Evolutionary conservation across 805 yeast species (phyloP).

Genomic region (Nakazawaea wyomingensis): DNA sequence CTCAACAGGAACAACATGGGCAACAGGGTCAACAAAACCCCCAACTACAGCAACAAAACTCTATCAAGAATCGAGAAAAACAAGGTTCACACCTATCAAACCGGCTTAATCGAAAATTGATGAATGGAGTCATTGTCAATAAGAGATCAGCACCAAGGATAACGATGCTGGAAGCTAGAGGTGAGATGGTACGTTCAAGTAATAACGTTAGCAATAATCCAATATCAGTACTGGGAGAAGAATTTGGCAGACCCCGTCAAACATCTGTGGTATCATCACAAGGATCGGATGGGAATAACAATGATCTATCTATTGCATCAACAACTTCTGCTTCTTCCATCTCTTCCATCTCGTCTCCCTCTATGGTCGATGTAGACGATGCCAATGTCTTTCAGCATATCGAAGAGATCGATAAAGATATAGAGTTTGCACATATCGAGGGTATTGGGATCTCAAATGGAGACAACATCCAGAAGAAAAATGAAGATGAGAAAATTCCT

Average conservation of each 20-base stretch:
- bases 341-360: constrained; percentile 9
- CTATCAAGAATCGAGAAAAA: neutral
- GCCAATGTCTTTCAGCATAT: constrained; percentile 8
- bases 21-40: neutral
- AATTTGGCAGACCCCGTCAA: constrained; percentile 1
- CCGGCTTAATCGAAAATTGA: neutral
- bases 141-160: constrained; percentile 7
- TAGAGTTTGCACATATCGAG: constrained; percentile 9
- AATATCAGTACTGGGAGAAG: neutral
- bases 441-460: constrained; percentile 10
- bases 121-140: constrained; percentile 5
- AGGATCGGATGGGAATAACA: constrained; percentile 5
- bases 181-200: neutral
- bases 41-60: neutral
- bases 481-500: constrained; percentile 1
- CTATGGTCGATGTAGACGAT: constrained; percentile 11
- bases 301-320: constrained; percentile 1
- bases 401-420: constrained; percentile 11
- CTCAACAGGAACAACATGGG: neutral
- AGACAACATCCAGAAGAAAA: neutral
- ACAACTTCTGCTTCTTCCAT: constrained; percentile 8
- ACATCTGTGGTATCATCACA: constrained; percentile 11
- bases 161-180: constrained; percentile 10
- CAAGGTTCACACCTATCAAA: neutral
- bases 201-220: neutral